phyloP scores from a whole-genome alignment of 768 basidiomycete genomes.

The Rhodotorula taiwanensis region DNA sequence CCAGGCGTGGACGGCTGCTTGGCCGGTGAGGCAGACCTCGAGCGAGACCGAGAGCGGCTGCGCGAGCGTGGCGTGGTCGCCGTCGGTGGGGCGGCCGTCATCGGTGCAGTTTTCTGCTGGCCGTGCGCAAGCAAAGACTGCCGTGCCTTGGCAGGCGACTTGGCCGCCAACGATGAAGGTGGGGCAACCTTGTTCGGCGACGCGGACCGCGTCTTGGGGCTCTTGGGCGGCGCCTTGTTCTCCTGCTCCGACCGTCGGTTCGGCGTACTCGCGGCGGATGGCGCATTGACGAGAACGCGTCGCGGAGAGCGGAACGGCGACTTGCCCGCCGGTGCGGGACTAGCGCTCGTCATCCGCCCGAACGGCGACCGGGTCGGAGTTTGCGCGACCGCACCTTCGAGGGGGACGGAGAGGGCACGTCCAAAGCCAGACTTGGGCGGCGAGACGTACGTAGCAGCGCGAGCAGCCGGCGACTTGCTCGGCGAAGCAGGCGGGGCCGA shows the following conservation, averaged over 20 bases:
- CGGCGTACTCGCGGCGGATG: background rate
- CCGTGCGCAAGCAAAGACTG: background rate
- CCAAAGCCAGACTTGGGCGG: background rate
- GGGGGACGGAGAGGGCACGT: conserved; percentile 16
- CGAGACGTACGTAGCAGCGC: background rate
- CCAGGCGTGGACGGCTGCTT: conserved; percentile 15
- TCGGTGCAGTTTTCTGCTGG: background rate
- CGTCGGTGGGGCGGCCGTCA: too few species aligned
- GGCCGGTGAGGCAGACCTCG: conserved; percentile 20
- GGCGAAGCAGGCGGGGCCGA: conserved; percentile 11
- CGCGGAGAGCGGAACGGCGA: conserved; percentile 24
- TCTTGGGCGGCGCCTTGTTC: conserved; percentile 5
- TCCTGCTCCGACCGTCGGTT: background rate
- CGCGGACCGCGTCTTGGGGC: background rate
- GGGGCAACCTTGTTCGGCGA: conserved; percentile 1
- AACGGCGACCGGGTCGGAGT: conserved; percentile 10
- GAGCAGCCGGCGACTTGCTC: conserved; percentile 4
- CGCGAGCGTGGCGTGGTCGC: background rate
- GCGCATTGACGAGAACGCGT: conserved; percentile 3
- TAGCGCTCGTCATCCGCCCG: background rate
- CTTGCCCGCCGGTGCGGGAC: background rate
- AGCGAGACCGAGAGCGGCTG: conserved; percentile 4
- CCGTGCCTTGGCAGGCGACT: background rate
- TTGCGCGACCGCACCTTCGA: background rate
- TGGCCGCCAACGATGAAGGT: conserved; percentile 4